Percentiles rank a stretch among this genome's conserved stretches.
Conservation (phyloP, 306 rosid species). For the Fagus crenata region DNA sequence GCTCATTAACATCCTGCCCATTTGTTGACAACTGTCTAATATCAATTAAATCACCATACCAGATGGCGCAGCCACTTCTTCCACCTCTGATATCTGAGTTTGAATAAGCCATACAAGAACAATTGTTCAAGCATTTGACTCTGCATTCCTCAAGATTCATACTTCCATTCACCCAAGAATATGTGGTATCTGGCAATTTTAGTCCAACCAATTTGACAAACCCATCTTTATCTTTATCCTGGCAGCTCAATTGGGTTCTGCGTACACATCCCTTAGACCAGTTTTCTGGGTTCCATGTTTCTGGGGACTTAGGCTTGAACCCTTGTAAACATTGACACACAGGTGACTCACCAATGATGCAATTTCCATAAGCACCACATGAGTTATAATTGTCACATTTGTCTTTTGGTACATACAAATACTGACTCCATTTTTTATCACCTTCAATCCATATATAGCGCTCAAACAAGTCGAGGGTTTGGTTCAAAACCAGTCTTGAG, state of each 20-base stretch:
- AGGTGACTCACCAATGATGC: too few relatives aligned
- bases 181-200: constrained; percentile 49
- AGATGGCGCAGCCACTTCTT: constrained; percentile 59
- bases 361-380: too few relatives aligned
- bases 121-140: too few relatives aligned
- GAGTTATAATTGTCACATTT: too few relatives aligned
- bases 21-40: constrained; percentile 22
- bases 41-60: constrained; percentile 52
- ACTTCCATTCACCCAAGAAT: constrained; percentile 45
- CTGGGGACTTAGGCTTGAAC: constrained; percentile 42
- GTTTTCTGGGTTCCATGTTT: constrained; percentile 46
- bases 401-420: constrained; percentile 20
- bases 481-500: constrained; percentile 46
- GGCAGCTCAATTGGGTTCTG: constrained; percentile 32
- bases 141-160: constrained; percentile 24
- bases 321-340: constrained; percentile 10
- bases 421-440: constrained; percentile 39
- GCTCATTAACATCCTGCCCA: not conserved
- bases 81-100: constrained; percentile 42
- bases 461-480: constrained; percentile 19
- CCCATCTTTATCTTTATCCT: constrained; percentile 21
- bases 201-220: constrained; percentile 37
- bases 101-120: too few relatives aligned
- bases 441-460: constrained; percentile 41
- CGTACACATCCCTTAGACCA: constrained; percentile 55